These are phyloP conservation scores for Paraconiothyrium brasiliense DNA, from an alignment of 2,329 filamentous ascomycete genomes.

Conservation along the genomic window DNA sequence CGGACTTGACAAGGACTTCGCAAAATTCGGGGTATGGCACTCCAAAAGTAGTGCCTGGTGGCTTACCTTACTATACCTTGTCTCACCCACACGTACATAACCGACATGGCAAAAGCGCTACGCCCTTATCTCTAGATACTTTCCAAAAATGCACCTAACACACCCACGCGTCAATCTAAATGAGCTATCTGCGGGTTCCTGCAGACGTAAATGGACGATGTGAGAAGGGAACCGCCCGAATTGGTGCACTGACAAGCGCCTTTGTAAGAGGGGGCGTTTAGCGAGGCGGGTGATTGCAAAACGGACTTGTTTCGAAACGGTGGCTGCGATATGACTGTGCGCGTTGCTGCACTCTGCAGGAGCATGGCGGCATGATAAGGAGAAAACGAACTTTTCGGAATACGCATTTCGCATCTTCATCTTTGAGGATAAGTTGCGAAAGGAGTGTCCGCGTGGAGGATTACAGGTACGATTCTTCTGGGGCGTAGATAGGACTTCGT, in stretches of 20 bases:
- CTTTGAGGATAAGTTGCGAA: not conserved
- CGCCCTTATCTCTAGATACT: conserved; percentile 3
- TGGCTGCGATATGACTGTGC: conserved; percentile 18
- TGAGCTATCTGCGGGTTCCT: conserved; percentile 21
- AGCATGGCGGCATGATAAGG: conserved; percentile 16
- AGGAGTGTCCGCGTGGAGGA: not conserved
- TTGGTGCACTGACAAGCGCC: conserved; percentile 10
- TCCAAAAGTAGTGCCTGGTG: not conserved
- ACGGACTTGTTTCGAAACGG: conserved; percentile 28
- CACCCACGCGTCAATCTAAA: conserved; percentile 1
- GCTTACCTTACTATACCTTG: conserved; percentile 9
- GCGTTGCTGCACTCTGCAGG: conserved; percentile 18
- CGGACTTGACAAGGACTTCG: conserved; percentile 8
- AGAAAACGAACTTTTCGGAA: not conserved
- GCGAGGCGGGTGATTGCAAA: not conserved
- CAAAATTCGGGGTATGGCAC: not conserved
- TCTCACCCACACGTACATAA: conserved; percentile 1
- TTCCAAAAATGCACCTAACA: not conserved
- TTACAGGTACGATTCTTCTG: not conserved
- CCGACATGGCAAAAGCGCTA: conserved; percentile 4
- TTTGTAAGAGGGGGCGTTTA: conserved; percentile 9
- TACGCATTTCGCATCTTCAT: not conserved
- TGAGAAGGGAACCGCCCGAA: conserved; percentile 10
- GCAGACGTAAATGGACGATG: conserved; percentile 16
- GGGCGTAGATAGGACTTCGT: conserved; percentile 7